These are phyloP conservation scores for Panicum virgatum DNA, from an alignment of 202 grass and related monocot species.

Conservation along the genomic window DNA sequence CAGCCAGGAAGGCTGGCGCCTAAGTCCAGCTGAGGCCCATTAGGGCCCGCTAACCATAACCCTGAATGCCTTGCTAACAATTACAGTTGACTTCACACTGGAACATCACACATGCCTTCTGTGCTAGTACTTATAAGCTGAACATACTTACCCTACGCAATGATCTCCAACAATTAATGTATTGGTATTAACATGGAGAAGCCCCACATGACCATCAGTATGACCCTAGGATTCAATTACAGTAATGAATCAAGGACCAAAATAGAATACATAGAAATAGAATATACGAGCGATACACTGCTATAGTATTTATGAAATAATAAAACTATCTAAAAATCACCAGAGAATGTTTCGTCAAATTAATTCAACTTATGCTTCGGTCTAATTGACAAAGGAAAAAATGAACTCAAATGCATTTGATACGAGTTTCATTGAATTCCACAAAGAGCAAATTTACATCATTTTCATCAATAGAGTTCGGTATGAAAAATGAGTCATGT, in stretches of 20 bases:
- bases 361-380: not conserved
- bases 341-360: conserved; percentile 12
- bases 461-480: not conserved
- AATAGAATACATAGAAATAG: not conserved
- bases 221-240: conserved; percentile 62
- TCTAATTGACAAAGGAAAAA: not conserved
- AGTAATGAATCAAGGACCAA: not conserved
- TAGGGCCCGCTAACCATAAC: no score
- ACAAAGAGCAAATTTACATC: not conserved
- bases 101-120: not conserved
- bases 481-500: not conserved
- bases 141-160: conserved; percentile 86
- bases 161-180: conserved; percentile 92
- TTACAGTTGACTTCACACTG: no score
- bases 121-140: not conserved
- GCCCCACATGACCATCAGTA: conserved; percentile 88
- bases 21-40: no score
- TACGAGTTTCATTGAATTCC: no score
- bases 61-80: no score
- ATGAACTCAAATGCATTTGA: conserved; percentile 27
- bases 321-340: not conserved
- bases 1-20: no score
- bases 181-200: conserved; percentile 81
- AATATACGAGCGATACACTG: not conserved
- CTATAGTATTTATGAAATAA: conserved; percentile 7